A percentile compares a stretch with the other conserved stretches of the same genome.
These are phyloP conservation scores for Leptographium lundbergii DNA, from an alignment of 2,329 filamentous ascomycete species.

Conservation along the genomic window DNA sequence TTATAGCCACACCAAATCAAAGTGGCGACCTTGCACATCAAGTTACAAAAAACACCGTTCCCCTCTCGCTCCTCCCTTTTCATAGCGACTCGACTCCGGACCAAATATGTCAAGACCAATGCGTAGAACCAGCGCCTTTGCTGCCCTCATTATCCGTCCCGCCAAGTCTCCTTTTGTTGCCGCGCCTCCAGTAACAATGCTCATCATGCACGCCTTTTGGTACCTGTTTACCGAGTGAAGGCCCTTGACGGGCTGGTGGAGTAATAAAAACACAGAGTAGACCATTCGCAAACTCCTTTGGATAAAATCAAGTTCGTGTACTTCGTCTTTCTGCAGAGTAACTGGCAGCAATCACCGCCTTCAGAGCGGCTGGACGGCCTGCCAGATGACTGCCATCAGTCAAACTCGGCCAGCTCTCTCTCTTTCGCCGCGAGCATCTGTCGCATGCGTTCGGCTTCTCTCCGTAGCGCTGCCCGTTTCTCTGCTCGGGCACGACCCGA, in stretches of 20 bases:
- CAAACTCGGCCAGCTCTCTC: slow-evolving; percentile 47
- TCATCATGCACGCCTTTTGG: not conserved
- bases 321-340: not conserved
- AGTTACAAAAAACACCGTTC: not conserved
- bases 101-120: not conserved
- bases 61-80: not conserved
- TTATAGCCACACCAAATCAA: not conserved
- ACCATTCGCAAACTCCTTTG: not conserved
- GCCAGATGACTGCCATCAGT: not conserved
- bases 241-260: not conserved
- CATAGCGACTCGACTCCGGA: not conserved
- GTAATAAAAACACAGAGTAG: not conserved
- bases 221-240: not conserved
- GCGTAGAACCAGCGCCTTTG: not conserved
- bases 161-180: not conserved
- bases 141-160: not conserved
- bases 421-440: slow-evolving; percentile 62
- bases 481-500: slow-evolving; percentile 27
- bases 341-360: not conserved
- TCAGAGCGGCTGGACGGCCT: not conserved
- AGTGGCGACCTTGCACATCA: not conserved
- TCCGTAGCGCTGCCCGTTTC: slow-evolving; percentile 50
- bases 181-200: not conserved
- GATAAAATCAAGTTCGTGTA: not conserved
- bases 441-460: slow-evolving; percentile 66